A percentile compares a stretch with the other conserved stretches of the same genome.
These are phyloP conservation scores for Amanita jacksonii DNA, from an alignment of 768 basidiomycete genomes.

Conservation along the genomic window DNA sequence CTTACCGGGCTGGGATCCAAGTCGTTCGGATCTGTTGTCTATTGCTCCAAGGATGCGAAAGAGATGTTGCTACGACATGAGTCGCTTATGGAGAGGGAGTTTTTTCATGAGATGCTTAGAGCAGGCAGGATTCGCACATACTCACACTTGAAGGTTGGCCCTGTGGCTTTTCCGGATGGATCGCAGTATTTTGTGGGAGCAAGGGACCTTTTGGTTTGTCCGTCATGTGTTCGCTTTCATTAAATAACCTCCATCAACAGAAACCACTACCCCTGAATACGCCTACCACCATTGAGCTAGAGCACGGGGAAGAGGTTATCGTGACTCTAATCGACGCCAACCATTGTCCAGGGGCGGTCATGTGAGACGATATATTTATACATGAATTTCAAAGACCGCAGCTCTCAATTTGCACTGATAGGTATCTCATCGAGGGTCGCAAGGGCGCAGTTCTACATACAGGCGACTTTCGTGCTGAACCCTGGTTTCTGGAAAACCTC, in stretches of 20 bases:
- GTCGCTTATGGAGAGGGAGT: slow-evolving; percentile 51
- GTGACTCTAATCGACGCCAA: slow-evolving; percentile 86
- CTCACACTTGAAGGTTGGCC: slow-evolving; percentile 55
- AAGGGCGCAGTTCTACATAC: slow-evolving; percentile 78
- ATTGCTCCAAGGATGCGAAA: slow-evolving; percentile 81
- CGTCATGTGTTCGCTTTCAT: not conserved
- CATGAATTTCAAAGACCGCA: too few species aligned
- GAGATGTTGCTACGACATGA: slow-evolving; percentile 79
- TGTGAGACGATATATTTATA: slow-evolving; percentile 38
- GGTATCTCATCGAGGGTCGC: slow-evolving; percentile 76
- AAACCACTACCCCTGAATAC: slow-evolving; percentile 49
- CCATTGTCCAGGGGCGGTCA: slow-evolving; percentile 90
- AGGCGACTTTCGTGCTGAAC: slow-evolving; percentile 87
- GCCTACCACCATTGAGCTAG: slow-evolving; percentile 54
- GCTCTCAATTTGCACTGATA: slow-evolving; percentile 21
- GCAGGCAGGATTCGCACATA: slow-evolving; percentile 50
- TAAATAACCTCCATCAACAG: slow-evolving; percentile 24
- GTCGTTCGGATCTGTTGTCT: slow-evolving; percentile 60
- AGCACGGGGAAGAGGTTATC: slow-evolving; percentile 45
- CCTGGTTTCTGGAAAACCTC: slow-evolving; percentile 64
- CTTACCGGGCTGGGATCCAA: slow-evolving; percentile 65
- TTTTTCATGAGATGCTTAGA: slow-evolving; percentile 41
- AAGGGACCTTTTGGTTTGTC: slow-evolving; percentile 57
- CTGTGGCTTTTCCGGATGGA: slow-evolving; percentile 37
- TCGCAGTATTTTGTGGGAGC: slow-evolving; percentile 38